These are phyloP conservation scores for Amylocarpus encephaloides DNA, from an alignment of 2,329 filamentous ascomycete species.

Conservation along the genomic window DNA sequence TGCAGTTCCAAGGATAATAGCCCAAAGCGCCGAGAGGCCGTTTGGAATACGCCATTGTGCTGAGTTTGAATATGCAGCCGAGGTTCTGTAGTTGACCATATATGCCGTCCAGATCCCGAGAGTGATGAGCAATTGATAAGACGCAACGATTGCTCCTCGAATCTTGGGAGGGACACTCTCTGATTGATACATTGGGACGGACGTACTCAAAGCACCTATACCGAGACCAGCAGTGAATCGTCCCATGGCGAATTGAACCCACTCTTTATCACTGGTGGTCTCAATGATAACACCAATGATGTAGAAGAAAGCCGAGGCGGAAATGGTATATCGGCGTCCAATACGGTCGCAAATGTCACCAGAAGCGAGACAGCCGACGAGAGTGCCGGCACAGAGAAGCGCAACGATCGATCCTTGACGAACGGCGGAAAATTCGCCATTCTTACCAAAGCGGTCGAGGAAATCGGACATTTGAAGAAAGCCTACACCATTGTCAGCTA, in stretches of 20 bases:
- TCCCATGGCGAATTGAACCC: conserved; percentile 61
- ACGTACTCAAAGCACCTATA: conserved; percentile 57
- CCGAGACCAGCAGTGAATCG: conserved; percentile 60
- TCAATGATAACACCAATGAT: conserved; percentile 59
- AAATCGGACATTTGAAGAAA: conserved; percentile 57
- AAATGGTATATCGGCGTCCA: conserved; percentile 56
- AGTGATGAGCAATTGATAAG: conserved; percentile 65
- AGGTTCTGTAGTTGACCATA: conserved; percentile 57
- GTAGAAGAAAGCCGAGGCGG: conserved; percentile 55
- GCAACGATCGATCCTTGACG: conserved; percentile 58
- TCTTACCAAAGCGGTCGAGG: conserved; percentile 45
- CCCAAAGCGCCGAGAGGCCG: conserved; percentile 50
- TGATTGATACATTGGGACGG: conserved; percentile 63
- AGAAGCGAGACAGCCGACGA: conserved; percentile 51
- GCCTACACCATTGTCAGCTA: conserved; percentile 41
- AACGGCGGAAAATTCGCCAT: conserved; percentile 46
- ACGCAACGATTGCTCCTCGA: conserved; percentile 55
- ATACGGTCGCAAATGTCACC: conserved; percentile 56
- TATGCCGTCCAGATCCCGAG: conserved; percentile 57
- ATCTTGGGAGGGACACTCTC: conserved; percentile 60
- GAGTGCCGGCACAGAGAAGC: conserved; percentile 53
- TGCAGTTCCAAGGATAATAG: conserved; percentile 43
- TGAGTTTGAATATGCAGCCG: conserved; percentile 36
- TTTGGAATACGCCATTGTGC: conserved; percentile 59
- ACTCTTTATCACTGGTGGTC: conserved; percentile 48